Evolutionary conservation across 2,329 filamentous ascomycete species (phyloP).

Genomic region (Cercospora beticola): DNA sequence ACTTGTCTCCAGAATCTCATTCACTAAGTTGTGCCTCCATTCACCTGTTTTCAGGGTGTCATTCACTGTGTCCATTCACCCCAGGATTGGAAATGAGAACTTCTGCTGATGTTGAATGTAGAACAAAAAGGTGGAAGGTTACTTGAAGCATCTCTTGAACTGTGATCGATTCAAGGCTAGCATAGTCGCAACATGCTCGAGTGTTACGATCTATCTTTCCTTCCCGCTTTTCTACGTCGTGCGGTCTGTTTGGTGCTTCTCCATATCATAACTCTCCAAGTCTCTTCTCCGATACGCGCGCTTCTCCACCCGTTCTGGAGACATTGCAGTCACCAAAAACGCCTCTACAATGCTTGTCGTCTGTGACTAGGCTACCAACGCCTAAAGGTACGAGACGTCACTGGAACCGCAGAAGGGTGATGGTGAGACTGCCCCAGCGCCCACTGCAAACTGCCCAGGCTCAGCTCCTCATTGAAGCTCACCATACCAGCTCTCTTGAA

Average conservation of each 20-base stretch:
- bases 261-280: not conserved
- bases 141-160: not conserved
- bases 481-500: not conserved
- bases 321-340: not conserved
- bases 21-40: not conserved
- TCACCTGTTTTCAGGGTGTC: not conserved
- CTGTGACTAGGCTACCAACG: not conserved
- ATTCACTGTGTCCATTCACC: not conserved
- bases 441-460: not conserved
- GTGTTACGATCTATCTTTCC: not conserved
- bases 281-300: not conserved
- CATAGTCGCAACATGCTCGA: not conserved
- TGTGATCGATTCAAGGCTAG: not conserved
- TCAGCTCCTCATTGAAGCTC: not conserved
- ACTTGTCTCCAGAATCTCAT: not conserved
- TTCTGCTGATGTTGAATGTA: not conserved
- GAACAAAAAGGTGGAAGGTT: not conserved
- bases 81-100: not conserved
- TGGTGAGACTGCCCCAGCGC: not conserved
- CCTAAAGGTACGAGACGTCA: too few species aligned
- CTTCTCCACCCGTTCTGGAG: not conserved
- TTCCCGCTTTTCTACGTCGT: not conserved
- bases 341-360: not conserved
- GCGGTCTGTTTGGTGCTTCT: not conserved
- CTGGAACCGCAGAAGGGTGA: too few species aligned